Evolutionary conservation across 2,329 filamentous ascomycete species (phyloP).

Genomic region (Penicillium sp.): DNA sequence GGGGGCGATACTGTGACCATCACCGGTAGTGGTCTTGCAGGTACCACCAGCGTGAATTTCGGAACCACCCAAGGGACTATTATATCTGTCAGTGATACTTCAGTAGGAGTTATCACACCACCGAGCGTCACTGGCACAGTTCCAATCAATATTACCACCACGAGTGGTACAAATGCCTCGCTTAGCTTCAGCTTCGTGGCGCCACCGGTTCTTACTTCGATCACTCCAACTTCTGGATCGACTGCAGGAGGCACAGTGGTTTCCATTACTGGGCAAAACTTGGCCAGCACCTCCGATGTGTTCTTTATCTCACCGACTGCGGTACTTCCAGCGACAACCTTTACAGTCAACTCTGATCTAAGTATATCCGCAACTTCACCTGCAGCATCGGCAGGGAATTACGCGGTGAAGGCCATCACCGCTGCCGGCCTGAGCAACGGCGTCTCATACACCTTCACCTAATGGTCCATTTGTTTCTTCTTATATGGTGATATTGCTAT

Average conservation of each 20-base stretch:
- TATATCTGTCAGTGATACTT: neutral
- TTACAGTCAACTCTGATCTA: no score
- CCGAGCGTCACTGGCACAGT: neutral
- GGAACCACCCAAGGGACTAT: neutral
- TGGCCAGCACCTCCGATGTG: neutral
- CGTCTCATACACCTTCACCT: no score
- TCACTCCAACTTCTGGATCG: neutral
- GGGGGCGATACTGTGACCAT: neutral
- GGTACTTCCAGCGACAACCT: no score
- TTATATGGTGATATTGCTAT: no score
- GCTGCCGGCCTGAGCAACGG: no score
- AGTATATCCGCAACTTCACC: neutral
- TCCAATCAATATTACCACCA: neutral
- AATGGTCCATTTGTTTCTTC: no score
- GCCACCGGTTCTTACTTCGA: neutral
- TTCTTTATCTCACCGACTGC: neutral
- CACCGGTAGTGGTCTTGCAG: neutral
- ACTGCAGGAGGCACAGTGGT: neutral
- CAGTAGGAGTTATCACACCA: neutral
- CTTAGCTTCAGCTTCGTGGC: neutral
- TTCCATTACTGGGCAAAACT: neutral
- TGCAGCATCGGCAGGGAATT: neutral
- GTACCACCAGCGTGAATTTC: neutral
- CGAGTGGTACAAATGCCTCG: neutral
- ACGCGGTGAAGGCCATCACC: no score